Percentiles rank a stretch among this genome's conserved stretches.
phyloP scores from a whole-genome alignment of 768 basidiomycete species.

The Dentipellis sp. region DNA sequence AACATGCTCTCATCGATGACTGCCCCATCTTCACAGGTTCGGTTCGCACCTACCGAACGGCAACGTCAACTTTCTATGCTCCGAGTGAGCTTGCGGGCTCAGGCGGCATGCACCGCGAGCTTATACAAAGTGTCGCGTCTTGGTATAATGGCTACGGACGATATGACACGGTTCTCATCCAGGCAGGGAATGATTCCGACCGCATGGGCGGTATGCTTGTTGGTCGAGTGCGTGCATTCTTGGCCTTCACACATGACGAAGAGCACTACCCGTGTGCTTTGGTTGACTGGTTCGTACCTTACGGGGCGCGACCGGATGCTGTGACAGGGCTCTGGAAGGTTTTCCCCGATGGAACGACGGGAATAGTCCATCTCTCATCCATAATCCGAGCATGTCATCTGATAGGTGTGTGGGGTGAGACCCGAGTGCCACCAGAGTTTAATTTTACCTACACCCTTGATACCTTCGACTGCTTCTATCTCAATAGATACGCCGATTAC shows the following conservation, averaged over 20 bases:
- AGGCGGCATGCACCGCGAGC: neutral
- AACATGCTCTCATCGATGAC: neutral
- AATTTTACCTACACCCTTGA: neutral
- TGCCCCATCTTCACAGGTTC: neutral
- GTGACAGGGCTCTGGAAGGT: constrained; percentile 6
- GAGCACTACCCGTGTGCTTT: constrained; percentile 2
- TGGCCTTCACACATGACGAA: neutral
- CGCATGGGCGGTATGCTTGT: constrained; percentile 5
- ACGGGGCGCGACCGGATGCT: neutral
- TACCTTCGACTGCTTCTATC: constrained; percentile 1
- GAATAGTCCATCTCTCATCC: neutral
- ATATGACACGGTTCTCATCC: neutral
- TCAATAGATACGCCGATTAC: constrained; percentile 3
- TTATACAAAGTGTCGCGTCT: neutral
- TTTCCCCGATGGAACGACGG: neutral
- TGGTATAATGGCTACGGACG: neutral
- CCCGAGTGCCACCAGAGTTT: neutral
- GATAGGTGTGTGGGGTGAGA: neutral
- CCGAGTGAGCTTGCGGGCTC: constrained; percentile 1
- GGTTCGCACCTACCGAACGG: neutral
- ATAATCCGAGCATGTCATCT: constrained; percentile 4
- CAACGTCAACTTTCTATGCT: neutral
- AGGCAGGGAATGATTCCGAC: neutral
- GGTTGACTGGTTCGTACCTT: neutral
- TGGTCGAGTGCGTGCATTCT: neutral